These are phyloP conservation scores for Penicillium antarcticum DNA, from an alignment of 495 filamentous ascomycete species.

Conservation along the genomic window DNA sequence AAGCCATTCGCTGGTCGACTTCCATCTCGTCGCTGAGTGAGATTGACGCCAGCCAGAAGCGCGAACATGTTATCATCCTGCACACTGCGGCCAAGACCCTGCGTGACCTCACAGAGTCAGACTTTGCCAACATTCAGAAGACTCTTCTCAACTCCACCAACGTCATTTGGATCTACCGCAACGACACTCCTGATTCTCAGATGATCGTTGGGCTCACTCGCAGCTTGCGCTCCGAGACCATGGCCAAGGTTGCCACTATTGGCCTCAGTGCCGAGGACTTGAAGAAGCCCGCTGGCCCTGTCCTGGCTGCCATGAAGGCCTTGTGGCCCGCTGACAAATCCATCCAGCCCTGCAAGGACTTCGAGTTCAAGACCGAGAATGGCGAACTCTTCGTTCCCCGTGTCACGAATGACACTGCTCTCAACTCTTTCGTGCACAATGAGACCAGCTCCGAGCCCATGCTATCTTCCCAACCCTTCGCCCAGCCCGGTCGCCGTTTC, in stretches of 20 bases:
- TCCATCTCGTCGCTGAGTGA: constrained; percentile 7
- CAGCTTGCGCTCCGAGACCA: constrained; percentile 50
- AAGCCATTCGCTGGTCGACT: constrained; percentile 10
- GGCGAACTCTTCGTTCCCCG: constrained; percentile 43
- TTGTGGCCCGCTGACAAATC: constrained; percentile 17
- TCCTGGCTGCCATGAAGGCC: constrained; percentile 27
- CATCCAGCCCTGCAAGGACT: constrained; percentile 13
- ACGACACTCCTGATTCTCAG: constrained; percentile 44
- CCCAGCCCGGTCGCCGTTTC: constrained; percentile 24
- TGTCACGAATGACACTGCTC: constrained; percentile 41
- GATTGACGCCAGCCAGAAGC: constrained; percentile 1
- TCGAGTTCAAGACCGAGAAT: constrained; percentile 23
- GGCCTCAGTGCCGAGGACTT: constrained; percentile 40
- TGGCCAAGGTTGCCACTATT: constrained; percentile 50
- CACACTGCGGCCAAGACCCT: constrained; percentile 19
- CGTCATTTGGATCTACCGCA: constrained; percentile 50
- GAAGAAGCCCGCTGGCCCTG: constrained; percentile 31
- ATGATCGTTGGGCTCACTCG: constrained; percentile 51
- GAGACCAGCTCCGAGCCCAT: constrained; percentile 42
- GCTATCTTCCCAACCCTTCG: constrained; percentile 24
- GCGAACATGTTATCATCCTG: constrained; percentile 18
- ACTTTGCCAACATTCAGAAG: constrained; percentile 19
- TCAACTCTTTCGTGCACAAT: constrained; percentile 49
- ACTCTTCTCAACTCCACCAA: constrained; percentile 31
- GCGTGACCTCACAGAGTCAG: constrained; percentile 13